Base-by-base conservation (phyloP, 2,329 filamentous ascomycete genomes). In the Colletotrichum simmondsii region DNA sequence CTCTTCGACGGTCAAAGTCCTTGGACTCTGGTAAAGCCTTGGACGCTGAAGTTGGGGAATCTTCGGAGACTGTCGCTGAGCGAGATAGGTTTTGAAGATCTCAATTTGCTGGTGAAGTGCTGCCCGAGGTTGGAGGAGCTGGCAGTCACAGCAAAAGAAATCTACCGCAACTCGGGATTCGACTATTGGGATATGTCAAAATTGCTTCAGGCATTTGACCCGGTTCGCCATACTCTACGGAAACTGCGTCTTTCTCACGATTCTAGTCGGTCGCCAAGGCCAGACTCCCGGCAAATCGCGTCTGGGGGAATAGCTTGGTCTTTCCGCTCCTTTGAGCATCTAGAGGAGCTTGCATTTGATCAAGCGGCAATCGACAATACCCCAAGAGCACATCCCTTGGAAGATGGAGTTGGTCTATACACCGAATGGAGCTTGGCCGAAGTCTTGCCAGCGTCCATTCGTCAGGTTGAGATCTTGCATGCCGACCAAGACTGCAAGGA, bases 131-230 rank as follows among this genome's bases (percentile, higher is more conserved):
- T 72, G 54, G 58, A 56, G 53, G 59, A 69, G 42, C 46, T 72
- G 70, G 70, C 58, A 19, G 8, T 72, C 32, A 26, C 32, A 16
- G 65, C 65, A 11, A 28, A 32, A 12, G 59, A 69, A 42, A 65
- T 72, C 16, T 54, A 72, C 42, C 54, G 66, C n/a, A 72, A 53
- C 14, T 61, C 65, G 14, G 59, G 59, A 3, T 12, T 59, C 14
- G 35, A 59, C 26, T 60, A 69, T 46, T 72, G 70, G 65, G 66
- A 69, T 7, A 42, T 69, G 30, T 64, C 70, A 10, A 60, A 69
- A 19, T 24, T 72, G 37, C 3, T 72, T n/a, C 70, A 60, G 59
- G 42, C 70, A 12, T 42, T 72, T 16, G 53, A 49, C 8, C 32
- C 54, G 4, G 59, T 60, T 11, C 59, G 32, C 10, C 65, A 59